These are phyloP conservation scores for Andrographis paniculata DNA, from an alignment of 305 asterid genomes.

Conservation along the genomic window DNA sequence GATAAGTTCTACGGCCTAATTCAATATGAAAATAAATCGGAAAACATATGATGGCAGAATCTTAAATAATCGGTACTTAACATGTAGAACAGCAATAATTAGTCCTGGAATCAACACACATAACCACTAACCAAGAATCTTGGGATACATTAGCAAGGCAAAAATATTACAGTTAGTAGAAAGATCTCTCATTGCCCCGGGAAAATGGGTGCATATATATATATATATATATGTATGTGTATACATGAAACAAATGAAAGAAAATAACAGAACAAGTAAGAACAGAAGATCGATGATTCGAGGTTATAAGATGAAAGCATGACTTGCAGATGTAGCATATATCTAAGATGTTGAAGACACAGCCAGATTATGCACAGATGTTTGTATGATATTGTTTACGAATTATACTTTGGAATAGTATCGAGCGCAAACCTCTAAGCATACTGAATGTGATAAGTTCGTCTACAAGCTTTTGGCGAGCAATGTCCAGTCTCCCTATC, in stretches of 20 bases:
- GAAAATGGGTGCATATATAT: too few relatives aligned
- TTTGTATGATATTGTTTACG: slow-evolving; percentile 7
- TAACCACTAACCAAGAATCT: background rate
- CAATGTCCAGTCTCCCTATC: slow-evolving; percentile 75
- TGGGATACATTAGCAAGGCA: background rate
- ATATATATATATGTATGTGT: too few relatives aligned
- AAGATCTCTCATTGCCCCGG: background rate
- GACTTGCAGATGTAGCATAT: too few relatives aligned
- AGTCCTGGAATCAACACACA: background rate
- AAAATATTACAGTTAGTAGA: background rate
- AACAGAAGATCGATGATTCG: too few relatives aligned
- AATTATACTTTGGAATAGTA: slow-evolving; percentile 10
- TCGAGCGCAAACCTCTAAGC: slow-evolving; percentile 67
- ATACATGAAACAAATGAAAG: too few relatives aligned
- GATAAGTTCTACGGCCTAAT: slow-evolving; percentile 15
- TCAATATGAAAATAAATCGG: slow-evolving; percentile 5
- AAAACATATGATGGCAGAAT: background rate
- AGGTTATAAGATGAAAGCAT: too few relatives aligned
- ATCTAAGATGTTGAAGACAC: too few relatives aligned
- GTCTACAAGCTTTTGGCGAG: slow-evolving; percentile 93
- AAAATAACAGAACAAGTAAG: too few relatives aligned
- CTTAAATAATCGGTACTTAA: slow-evolving; percentile 9
- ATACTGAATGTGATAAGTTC: slow-evolving; percentile 74
- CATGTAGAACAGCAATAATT: slow-evolving; percentile 4
- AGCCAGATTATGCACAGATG: slow-evolving; percentile 1